Evolutionary conservation across 495 filamentous ascomycete genomes (phyloP).

Genomic region (Aspergillus baeticus): DNA sequence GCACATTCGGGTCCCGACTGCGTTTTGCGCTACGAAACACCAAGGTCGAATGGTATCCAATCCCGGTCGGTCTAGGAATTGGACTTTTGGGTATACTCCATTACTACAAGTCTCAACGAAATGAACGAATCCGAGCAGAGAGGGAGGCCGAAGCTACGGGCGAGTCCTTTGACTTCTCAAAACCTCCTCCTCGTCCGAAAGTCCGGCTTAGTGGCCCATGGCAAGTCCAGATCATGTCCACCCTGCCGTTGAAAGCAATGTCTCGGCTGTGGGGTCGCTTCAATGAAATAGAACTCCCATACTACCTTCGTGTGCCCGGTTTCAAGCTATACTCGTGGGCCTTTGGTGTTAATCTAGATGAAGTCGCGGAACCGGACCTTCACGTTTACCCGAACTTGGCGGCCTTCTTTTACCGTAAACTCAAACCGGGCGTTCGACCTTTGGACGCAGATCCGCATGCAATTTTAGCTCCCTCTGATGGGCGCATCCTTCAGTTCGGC

Average conservation of each 20-base stretch:
- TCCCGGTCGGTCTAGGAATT: slow-evolving; percentile 86
- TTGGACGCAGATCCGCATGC: slow-evolving; percentile 77
- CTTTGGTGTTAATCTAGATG: slow-evolving; percentile 90
- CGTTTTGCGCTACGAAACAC: slow-evolving; percentile 66
- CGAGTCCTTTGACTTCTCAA: slow-evolving; percentile 42
- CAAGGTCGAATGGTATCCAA: slow-evolving; percentile 92
- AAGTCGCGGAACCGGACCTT: slow-evolving; percentile 84
- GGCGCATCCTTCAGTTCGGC: slow-evolving; percentile 86
- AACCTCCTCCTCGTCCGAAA: slow-evolving; percentile 63
- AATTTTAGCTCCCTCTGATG: slow-evolving; percentile 85
- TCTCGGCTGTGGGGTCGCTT: slow-evolving; percentile 92
- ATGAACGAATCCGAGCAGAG: slow-evolving; percentile 45
- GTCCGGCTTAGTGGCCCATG: slow-evolving; percentile 87
- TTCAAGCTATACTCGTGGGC: slow-evolving; percentile 90
- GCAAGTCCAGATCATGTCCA: slow-evolving; percentile 97
- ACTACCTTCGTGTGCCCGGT: slow-evolving; percentile 87
- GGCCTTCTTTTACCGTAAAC: slow-evolving; percentile 92
- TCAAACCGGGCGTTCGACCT: slow-evolving; percentile 89
- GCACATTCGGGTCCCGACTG: slow-evolving; percentile 62
- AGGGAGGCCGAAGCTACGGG: slow-evolving; percentile 54
- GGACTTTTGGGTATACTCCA: slow-evolving; percentile 81
- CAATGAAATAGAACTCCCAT: slow-evolving; percentile 90
- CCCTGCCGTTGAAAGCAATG: slow-evolving; percentile 88
- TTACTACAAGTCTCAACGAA: slow-evolving; percentile 71
- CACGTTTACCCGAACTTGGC: slow-evolving; percentile 89